Evolutionary conservation across 1,284 basidiomycete genomes (phyloP).

Genomic region (Ganoderma leucocontextum): DNA sequence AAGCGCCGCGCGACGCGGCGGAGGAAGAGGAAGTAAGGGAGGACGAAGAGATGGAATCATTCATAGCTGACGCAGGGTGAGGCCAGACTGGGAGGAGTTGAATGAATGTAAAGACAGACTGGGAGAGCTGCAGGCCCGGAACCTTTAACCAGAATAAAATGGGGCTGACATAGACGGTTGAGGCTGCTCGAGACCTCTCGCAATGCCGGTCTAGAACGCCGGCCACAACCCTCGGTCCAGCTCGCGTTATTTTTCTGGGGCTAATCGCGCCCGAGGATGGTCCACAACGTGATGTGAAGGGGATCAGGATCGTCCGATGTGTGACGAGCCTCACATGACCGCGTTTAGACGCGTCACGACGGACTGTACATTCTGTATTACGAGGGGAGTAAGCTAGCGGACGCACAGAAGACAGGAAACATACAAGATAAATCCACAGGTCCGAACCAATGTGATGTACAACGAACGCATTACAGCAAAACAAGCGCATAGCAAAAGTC

Average conservation of each 20-base stretch:
- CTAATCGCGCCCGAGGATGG: not conserved
- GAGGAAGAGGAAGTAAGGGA: slow-evolving; percentile 15
- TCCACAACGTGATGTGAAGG: not conserved
- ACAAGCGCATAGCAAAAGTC: not conserved
- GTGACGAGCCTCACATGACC: slow-evolving; percentile 15
- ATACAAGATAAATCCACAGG: not conserved
- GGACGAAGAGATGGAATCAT: slow-evolving; percentile 3
- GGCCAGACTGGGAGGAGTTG: not conserved
- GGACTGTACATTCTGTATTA: not conserved
- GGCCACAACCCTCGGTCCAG: not conserved
- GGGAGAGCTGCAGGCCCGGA: not conserved
- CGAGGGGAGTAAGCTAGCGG: not conserved
- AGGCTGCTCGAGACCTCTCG: not conserved
- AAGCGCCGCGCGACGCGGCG: not conserved
- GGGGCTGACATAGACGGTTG: not conserved
- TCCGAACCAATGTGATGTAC: not conserved
- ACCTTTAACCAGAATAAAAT: not conserved
- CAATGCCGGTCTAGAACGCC: not conserved
- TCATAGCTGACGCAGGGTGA: not conserved
- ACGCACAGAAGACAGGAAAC: not conserved
- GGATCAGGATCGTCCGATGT: not conserved
- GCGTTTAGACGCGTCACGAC: slow-evolving; percentile 9
- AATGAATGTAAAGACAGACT: not conserved
- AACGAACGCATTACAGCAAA: not conserved
- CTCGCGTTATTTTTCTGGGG: not conserved